Conservation (phyloP, 805 yeast species). For the Candida golubevii region DNA sequence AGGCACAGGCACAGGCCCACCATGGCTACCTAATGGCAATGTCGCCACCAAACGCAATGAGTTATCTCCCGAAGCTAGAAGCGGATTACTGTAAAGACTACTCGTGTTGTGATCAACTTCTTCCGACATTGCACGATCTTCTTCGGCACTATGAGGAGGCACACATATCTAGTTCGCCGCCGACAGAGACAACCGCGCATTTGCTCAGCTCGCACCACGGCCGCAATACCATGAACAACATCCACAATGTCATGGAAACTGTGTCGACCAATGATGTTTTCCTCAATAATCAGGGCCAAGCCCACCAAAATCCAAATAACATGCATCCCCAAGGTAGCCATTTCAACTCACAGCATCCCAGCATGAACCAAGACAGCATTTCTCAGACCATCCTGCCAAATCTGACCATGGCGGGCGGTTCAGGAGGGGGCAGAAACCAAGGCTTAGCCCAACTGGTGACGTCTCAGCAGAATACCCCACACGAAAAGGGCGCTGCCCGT, state of each 20-base stretch:
- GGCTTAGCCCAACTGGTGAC: constrained; percentile 9
- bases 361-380: constrained; percentile 17
- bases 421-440: constrained; percentile 1
- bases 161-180: constrained; percentile 65
- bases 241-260: constrained; percentile 71
- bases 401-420: constrained; percentile 13
- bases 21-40: constrained; percentile 27
- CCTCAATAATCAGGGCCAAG: constrained; percentile 42
- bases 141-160: constrained; percentile 95
- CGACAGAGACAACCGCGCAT: constrained; percentile 30
- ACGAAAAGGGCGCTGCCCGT: constrained; percentile 3
- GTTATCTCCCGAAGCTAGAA: constrained; percentile 88
- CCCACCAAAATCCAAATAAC: constrained; percentile 11
- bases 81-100: constrained; percentile 96
- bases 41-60: constrained; percentile 63
- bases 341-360: constrained; percentile 24
- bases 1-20: constrained; percentile 8
- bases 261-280: constrained; percentile 93
- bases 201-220: constrained; percentile 28
- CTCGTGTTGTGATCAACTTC: constrained; percentile 87
- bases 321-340: constrained; percentile 19
- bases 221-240: constrained; percentile 35
- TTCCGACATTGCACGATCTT: constrained; percentile 91
- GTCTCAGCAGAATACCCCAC: constrained; percentile 4
- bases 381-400: constrained; percentile 14